Conservation (phyloP, 1,284 basidiomycete genomes). For the Tetrapyrgos nigripes region DNA sequence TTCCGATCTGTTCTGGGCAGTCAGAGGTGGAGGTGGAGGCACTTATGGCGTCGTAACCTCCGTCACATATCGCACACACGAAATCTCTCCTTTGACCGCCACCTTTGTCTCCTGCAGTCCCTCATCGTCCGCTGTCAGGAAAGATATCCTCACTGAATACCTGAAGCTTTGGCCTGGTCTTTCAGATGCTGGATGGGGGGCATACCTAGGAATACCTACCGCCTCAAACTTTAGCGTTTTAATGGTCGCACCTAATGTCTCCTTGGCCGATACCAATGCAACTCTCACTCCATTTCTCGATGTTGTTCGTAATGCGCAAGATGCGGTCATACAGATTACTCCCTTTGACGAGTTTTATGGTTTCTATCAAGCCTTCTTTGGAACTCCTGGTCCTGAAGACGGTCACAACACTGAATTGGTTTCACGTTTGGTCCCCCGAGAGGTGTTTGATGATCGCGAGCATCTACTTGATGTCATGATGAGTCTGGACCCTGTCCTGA, state of each 20-base stretch:
- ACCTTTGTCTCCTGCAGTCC: conserved; percentile 30
- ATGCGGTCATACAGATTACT: too few relatives aligned
- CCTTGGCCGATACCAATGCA: conserved; percentile 35
- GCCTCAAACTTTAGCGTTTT: conserved; percentile 29
- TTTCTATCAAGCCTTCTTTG: too few relatives aligned
- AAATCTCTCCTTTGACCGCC: conserved; percentile 33
- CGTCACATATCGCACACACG: conserved; percentile 46
- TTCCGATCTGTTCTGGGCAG: too few relatives aligned
- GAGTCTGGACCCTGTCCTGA: too few relatives aligned
- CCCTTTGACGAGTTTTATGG: too few relatives aligned
- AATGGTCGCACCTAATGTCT: conserved; percentile 39
- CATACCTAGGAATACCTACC: conserved; percentile 25
- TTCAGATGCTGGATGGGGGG: too few relatives aligned
- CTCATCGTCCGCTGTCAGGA: conserved; percentile 21
- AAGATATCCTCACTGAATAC: too few relatives aligned
- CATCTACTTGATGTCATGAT: too few relatives aligned
- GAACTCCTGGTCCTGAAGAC: too few relatives aligned
- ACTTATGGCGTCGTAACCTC: conserved; percentile 48
- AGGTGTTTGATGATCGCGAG: conserved; percentile 38
- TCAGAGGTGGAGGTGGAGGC: conserved; percentile 54
- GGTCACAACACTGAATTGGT: conserved; percentile 32
- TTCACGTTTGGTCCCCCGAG: conserved; percentile 44
- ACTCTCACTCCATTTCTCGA: too few relatives aligned
- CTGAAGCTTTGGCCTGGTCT: too few relatives aligned
- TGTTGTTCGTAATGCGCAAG: too few relatives aligned